A percentile compares a stretch with the other conserved stretches of the same genome.
Conservation (phyloP, 2,329 filamentous ascomycete genomes). For the Calonectria ilicicola region DNA sequence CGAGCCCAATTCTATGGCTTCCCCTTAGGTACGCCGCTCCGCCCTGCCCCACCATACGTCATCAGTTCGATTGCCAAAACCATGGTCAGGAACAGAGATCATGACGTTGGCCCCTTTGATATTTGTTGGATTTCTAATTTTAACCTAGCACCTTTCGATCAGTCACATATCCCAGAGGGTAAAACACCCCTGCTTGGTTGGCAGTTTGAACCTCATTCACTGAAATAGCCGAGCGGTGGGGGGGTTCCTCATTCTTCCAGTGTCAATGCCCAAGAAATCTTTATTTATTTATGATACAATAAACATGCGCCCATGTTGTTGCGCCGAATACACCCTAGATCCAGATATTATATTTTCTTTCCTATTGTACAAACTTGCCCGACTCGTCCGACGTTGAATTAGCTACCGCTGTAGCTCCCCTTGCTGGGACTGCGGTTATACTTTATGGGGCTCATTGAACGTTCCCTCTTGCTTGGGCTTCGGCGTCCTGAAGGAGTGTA, state of each 20-base stretch:
- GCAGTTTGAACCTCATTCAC: neutral
- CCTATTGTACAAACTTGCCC: slow-evolving; percentile 35
- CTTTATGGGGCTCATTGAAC: slow-evolving; percentile 63
- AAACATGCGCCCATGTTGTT: slow-evolving; percentile 23
- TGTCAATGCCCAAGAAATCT: neutral
- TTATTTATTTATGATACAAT: neutral
- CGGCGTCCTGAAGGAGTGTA: slow-evolving; percentile 60
- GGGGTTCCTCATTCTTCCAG: too few species aligned
- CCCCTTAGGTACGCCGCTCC: slow-evolving; percentile 9
- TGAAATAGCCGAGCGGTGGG: neutral
- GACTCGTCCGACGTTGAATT: neutral
- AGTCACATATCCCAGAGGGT: neutral
- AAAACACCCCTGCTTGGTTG: neutral
- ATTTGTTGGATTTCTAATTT: neutral
- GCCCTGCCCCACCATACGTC: slow-evolving; percentile 39
- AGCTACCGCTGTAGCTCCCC: slow-evolving; percentile 25
- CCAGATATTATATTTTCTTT: slow-evolving; percentile 25
- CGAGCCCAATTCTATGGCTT: neutral
- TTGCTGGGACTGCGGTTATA: slow-evolving; percentile 54
- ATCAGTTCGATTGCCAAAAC: slow-evolving; percentile 24
- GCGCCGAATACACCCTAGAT: slow-evolving; percentile 29
- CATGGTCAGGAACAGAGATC: slow-evolving; percentile 3
- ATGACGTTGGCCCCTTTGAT: slow-evolving; percentile 11
- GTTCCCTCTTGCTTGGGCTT: slow-evolving; percentile 63
- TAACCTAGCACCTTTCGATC: neutral